Base-by-base conservation (phyloP, 441 rosid species). In the Dalechampia spathulata region DNA sequence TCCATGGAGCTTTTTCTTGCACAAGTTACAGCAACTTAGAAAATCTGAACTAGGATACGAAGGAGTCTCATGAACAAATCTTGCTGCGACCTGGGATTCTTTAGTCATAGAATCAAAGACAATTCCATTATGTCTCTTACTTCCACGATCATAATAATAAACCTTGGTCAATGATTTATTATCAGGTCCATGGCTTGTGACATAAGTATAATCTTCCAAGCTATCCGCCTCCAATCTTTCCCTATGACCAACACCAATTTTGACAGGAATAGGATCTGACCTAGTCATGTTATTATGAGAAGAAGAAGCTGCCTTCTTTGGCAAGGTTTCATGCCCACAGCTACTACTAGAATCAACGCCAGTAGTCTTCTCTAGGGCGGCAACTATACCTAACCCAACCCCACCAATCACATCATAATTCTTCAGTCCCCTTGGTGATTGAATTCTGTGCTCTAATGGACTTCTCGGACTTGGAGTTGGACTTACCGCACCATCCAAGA, bases 1-100 rank as follows among this genome's bases (percentile, higher is more conserved):
- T 42, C 82, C 88, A 9, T 79, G 79, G 27, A 83, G 87, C 32
- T 75, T 81, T 78, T 83, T 86, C 50, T 30, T 19, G 62, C 90
- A 83, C 60, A 72, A 32, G 64, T 79, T 53, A 55, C 95, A 86
- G 0, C 80, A 75, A 39, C 65, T 78, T 45, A 83, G 83, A 55
- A 86, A 81, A 43, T 64, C 74, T 3, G 74, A 73, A 44, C 71
- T 63, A 1, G 77, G 87, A 52, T 72, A 78, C 23, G n/a, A n/a
- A n/a, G 62, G 20, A 53, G 60, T 72, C 0, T 53, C 75, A 40
- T 7, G 73, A 14, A 40, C 68, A 21, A 63, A 8, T 23, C 41
- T 70, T 38, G 68, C 62, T 1, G 69, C 64, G n/a, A 66, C 55
- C 0, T 65, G 66, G 16, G 63, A 64, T 47, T 63, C 63, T 19